phyloP scores from a whole-genome alignment of 1,139 yeast genomes.

The Candida sojae region DNA sequence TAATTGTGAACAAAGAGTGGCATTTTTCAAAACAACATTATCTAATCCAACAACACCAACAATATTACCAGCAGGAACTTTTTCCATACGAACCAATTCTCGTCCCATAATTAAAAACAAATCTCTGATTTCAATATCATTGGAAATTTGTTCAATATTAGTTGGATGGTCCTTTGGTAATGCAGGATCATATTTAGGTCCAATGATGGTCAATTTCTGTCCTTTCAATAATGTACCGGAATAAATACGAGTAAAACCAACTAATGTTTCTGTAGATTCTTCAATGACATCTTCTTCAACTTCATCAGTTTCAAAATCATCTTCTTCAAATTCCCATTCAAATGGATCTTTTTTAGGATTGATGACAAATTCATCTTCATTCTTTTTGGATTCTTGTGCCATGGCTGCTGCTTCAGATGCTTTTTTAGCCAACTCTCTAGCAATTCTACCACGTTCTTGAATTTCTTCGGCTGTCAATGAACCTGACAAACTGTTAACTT shows the following conservation, averaged over 20 bases:
- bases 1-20: slow-evolving; percentile 62
- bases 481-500: slow-evolving; percentile 33
- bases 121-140: slow-evolving; percentile 55
- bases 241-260: slow-evolving; percentile 88
- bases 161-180: slow-evolving; percentile 51
- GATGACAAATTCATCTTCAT: slow-evolving; percentile 32
- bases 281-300: slow-evolving; percentile 48
- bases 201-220: slow-evolving; percentile 70
- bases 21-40: slow-evolving; percentile 79
- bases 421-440: slow-evolving; percentile 67
- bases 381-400: slow-evolving; percentile 21
- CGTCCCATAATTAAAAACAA: slow-evolving; percentile 90
- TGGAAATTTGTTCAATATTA: slow-evolving; percentile 46
- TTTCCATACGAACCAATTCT: slow-evolving; percentile 73
- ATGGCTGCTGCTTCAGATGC: slow-evolving; percentile 63
- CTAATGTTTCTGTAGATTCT: slow-evolving; percentile 57
- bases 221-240: slow-evolving; percentile 82
- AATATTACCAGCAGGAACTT: slow-evolving; percentile 93
- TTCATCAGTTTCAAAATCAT: slow-evolving; percentile 36
- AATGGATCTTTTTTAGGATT: slow-evolving; percentile 36
- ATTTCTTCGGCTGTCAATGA: slow-evolving; percentile 58
- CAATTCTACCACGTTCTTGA: slow-evolving; percentile 64
- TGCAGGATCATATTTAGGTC: slow-evolving; percentile 84
- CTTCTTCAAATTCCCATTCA: slow-evolving; percentile 50
- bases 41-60: slow-evolving; percentile 94